A percentile compares a stretch with the other conserved stretches of the same genome.
Evolutionary conservation across 2,329 filamentous ascomycete species (phyloP).

Genomic region (Fusarium heterosporum): DNA sequence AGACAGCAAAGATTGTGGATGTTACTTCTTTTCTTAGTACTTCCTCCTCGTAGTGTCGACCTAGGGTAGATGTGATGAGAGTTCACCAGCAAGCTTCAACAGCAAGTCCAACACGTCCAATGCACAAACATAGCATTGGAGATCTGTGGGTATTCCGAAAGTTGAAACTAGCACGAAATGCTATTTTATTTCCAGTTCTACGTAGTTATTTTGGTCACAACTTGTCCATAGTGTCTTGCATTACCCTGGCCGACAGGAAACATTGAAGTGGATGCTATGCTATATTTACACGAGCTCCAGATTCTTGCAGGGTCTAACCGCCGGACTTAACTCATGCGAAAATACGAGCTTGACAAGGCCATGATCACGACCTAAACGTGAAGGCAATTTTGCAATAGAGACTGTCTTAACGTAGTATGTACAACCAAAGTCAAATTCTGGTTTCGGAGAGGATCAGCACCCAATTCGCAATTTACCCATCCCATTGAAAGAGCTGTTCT

Average conservation of each 20-base stretch:
- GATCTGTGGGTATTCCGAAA: not conserved
- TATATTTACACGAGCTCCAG: constrained; percentile 35
- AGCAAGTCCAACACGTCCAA: not conserved
- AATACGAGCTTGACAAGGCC: constrained; percentile 32
- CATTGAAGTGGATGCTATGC: constrained; percentile 22
- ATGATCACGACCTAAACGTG: constrained; percentile 6
- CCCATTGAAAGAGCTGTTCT: not conserved
- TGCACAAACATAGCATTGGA: not conserved
- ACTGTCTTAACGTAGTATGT: not conserved
- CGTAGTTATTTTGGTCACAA: not conserved
- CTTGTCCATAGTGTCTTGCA: constrained; percentile 9
- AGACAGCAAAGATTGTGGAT: not conserved
- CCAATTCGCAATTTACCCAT: not conserved
- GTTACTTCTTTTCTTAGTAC: not conserved
- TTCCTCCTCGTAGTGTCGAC: not conserved
- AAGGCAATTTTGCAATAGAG: constrained; percentile 2
- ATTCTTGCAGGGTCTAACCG: constrained; percentile 21
- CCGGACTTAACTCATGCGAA: constrained; percentile 19
- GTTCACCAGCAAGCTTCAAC: not conserved
- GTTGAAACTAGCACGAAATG: not conserved
- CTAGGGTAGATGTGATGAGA: not conserved
- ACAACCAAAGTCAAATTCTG: too few relatives aligned
- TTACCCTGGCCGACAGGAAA: not conserved
- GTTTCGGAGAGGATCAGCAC: too few relatives aligned
- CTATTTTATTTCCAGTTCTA: not conserved